Percentiles rank a stretch among this genome's conserved stretches.
Evolutionary conservation across 2,329 filamentous ascomycete genomes (phyloP).

Genomic region (Periconia digitata): DNA sequence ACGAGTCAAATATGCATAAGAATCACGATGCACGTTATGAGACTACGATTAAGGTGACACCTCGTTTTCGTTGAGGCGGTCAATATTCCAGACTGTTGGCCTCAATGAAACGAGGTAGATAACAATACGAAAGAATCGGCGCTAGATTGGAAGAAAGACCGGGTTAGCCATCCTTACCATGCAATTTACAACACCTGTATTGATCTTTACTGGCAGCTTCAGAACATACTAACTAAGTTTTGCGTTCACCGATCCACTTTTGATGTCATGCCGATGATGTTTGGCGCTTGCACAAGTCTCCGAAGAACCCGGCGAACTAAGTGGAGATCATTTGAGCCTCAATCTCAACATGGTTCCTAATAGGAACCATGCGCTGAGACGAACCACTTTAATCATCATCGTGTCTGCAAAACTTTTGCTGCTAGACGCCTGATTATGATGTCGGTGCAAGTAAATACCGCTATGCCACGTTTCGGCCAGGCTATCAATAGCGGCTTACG

Average conservation of each 20-base stretch:
- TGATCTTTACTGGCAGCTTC: no score
- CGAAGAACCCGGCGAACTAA: neutral
- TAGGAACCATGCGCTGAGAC: neutral
- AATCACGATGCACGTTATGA: no score
- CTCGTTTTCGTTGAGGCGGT: no score
- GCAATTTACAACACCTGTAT: no score
- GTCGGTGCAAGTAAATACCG: neutral
- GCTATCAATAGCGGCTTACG: neutral
- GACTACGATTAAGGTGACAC: no score
- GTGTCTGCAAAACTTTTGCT: neutral
- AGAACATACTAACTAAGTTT: neutral
- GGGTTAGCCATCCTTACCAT: no score
- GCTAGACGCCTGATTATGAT: neutral
- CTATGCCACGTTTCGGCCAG: neutral
- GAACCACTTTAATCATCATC: neutral
- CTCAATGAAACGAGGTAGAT: no score
- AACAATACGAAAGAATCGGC: no score
- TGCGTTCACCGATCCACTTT: neutral
- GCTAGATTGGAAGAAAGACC: no score
- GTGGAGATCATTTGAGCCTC: neutral
- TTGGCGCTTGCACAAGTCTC: neutral
- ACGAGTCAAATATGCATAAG: neutral
- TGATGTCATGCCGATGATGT: neutral
- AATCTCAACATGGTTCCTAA: neutral
- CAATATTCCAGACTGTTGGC: no score